Percentiles rank a stretch among this genome's conserved stretches.
phyloP scores from a whole-genome alignment of 441 rosid genomes.

The Melastoma candidum region DNA sequence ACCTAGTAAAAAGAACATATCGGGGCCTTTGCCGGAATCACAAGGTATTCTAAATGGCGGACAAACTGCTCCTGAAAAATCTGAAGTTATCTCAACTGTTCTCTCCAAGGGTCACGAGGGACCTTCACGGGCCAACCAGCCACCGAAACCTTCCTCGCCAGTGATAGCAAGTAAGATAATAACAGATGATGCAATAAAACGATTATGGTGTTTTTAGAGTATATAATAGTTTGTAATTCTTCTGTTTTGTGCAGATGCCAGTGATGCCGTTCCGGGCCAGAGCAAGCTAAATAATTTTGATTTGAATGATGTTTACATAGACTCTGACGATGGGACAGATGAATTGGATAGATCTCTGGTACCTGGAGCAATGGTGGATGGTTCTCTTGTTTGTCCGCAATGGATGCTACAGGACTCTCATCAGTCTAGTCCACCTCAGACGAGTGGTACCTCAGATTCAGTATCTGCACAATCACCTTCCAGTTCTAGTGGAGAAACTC shows the following conservation, averaged over 20 bases:
- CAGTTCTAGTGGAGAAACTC: conserved; percentile 48
- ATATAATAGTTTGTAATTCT: too few relatives aligned
- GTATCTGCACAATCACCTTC: conserved; percentile 38
- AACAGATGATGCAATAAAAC: too few relatives aligned
- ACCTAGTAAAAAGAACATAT: conserved; percentile 42
- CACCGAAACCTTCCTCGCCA: too few relatives aligned
- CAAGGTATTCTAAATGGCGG: conserved; percentile 38
- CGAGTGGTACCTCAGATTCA: conserved; percentile 34
- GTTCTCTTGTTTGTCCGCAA: conserved; percentile 18
- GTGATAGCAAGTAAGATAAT: too few relatives aligned
- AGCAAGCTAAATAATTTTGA: too few relatives aligned
- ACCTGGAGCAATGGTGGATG: conserved; percentile 13
- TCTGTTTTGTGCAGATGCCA: too few relatives aligned
- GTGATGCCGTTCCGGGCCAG: too few relatives aligned
- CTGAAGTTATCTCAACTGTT: conserved; percentile 34
- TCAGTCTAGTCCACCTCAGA: conserved; percentile 26
- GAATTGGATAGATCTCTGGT: conserved; percentile 15
- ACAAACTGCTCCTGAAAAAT: conserved; percentile 27
- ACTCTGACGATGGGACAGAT: conserved; percentile 25
- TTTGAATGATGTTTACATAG: conserved; percentile 33
- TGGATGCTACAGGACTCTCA: conserved; percentile 18
- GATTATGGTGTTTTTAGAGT: too few relatives aligned
- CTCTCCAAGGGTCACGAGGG: conserved; percentile 20
- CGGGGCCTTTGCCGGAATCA: conserved; percentile 53
- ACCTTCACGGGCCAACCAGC: too few relatives aligned